phyloP scores from a whole-genome alignment of 148 eudicot genomes.

The Vaccinium corymbosum region DNA sequence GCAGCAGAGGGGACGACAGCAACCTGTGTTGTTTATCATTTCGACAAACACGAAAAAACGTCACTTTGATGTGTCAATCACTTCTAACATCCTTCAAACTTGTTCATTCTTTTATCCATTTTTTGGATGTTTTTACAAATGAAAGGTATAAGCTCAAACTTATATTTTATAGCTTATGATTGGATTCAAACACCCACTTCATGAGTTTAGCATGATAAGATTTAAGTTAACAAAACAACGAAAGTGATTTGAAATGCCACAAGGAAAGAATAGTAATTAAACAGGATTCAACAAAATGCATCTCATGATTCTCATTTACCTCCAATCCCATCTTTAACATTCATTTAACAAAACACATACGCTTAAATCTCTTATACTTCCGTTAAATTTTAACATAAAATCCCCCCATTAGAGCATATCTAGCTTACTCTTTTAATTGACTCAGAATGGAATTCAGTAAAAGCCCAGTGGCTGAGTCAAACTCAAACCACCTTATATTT shows the following conservation, averaged over 20 bases:
- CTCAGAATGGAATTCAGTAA: no score
- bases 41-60: not conserved
- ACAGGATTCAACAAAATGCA: not conserved
- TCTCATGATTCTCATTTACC: not conserved
- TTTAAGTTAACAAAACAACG: not conserved
- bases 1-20: constrained; percentile 80
- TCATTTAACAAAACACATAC: not conserved
- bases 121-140: not conserved
- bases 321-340: not conserved
- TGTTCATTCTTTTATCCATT: not conserved
- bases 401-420: not conserved
- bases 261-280: not conserved
- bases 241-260: not conserved
- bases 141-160: not conserved
- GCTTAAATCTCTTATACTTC: not conserved
- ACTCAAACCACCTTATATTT: no score
- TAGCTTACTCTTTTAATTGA: no score
- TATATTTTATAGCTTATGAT: not conserved
- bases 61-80: not conserved
- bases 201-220: not conserved
- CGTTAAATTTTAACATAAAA: not conserved
- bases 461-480: no score
- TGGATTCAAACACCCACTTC: not conserved
- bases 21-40: not conserved
- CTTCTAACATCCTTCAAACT: not conserved